Evolutionary conservation across 1,284 basidiomycete species (phyloP), one percentile per base, ranked within the genome.

Genomic region (Ganoderma multipileum): DNA sequence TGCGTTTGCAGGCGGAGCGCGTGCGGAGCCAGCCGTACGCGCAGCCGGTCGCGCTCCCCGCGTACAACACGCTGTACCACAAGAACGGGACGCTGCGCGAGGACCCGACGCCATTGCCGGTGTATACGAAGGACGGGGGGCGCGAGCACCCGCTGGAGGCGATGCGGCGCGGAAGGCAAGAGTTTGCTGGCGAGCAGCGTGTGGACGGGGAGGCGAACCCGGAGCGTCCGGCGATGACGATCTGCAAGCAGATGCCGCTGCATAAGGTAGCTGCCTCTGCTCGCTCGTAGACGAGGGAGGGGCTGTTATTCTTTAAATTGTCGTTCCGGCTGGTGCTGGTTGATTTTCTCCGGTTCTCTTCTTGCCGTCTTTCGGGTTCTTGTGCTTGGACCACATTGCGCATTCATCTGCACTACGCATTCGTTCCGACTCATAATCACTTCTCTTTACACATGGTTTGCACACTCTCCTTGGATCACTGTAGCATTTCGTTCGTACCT

Each of bases 61-160:
- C 89, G 4, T 95, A 95, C 76, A 92, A 90, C 2, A 90, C 93
- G 69, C 83, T 95, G 23, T 95, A 89, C 78, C 81, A 94, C 74
- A 75, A 83, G 28, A 91, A 92, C 73, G 93, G 93, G 23, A 88
- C 92, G 67, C 84, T 85, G 63, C 91, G 88, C 79, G 91, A 94
- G 74, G 85, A 87, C 71, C 87, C 85, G 18, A 79, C 80, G n/a
- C 91, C 89, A 14, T 79, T 93, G 26, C 92, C 92, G 0, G 81
- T 86, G 18, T 94, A 94, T 74, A 81, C 83, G 20, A 71, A 41
- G 64, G 69, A 57, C 12, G 55, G 55, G 5, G 33, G 55, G 20
- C 20, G 55, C 55, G 55, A 58, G 55, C 61, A 63, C 20, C n/a
- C 33, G 33, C 33, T 33, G 33, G 33, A 0, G 33, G 33, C 33